Evolutionary conservation across 306 rosid genomes (phyloP), one percentile per base, ranked within the genome.

Genomic region (Dalbergia cultrata): DNA sequence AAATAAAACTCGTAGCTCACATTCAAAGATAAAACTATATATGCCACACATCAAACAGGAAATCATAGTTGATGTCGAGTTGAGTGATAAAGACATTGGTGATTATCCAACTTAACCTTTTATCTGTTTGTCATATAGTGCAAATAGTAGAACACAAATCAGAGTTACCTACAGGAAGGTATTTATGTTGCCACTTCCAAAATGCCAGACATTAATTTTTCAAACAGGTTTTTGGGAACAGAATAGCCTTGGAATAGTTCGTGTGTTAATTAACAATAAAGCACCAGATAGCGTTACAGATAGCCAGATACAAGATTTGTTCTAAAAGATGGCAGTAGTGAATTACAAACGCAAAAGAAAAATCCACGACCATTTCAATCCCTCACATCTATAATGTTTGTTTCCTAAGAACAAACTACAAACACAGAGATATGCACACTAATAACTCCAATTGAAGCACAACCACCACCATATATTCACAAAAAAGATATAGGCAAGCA

Each of bases 311-410:
- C 39, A 57, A 54, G 65, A 70, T 45, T 49, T 3, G 31, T 41
- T 54, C 75, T 16, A 31, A 56, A 54, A 54, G 82, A 41, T 37
- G 50, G 7, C 54, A 57, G 64, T 45, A 43, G 70, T 19, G 60
- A 60, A 61, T 45, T 26, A 26, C 31, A 26, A 69, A 56, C 43
- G 53, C 49, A 74, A 33, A 64, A 18, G 34, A 5, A 44, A 52
- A 49, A 66, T 39, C 34, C 26, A 67, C 59, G 74, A 77, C 74
- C 44, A 53, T 13, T 35, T 53, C 57, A 66, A 77, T 67, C 57
- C 34, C 33, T 65, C 9, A 77, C 7, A 43, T 61, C 16, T 62
- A 6, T 9, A 65, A 75, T 22, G 18, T 62, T 33, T 50, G 13
- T 45, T 17, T 79, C 70, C 49, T 34, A 31, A 45, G 53, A 59